phyloP scores from a whole-genome alignment of 2,329 filamentous ascomycete species.

The Colletotrichum sp. region DNA sequence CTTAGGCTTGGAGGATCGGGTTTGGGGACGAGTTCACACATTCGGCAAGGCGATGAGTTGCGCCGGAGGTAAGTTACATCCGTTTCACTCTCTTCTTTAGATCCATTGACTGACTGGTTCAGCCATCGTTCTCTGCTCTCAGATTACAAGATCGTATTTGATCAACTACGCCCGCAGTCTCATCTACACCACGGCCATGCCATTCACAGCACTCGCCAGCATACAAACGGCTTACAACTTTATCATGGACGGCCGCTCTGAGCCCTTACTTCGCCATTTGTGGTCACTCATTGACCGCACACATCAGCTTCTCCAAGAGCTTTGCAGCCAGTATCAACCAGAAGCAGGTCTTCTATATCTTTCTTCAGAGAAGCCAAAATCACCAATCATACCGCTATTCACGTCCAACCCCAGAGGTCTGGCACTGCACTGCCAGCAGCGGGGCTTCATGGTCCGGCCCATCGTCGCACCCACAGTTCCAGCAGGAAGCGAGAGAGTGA shows the following conservation, averaged over 20 bases:
- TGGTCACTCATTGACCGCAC: slow-evolving; percentile 51
- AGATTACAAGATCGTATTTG: slow-evolving; percentile 65
- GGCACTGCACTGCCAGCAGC: slow-evolving; percentile 63
- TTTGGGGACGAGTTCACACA: slow-evolving; percentile 66
- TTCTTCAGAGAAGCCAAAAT: slow-evolving; percentile 44
- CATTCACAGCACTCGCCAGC: slow-evolving; percentile 63
- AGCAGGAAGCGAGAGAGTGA: slow-evolving; percentile 64
- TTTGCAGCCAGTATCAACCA: slow-evolving; percentile 31
- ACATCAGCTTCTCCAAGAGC: slow-evolving; percentile 43
- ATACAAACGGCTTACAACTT: slow-evolving; percentile 64
- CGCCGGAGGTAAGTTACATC: slow-evolving; percentile 66
- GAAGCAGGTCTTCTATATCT: slow-evolving; percentile 37
- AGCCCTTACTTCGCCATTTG: slow-evolving; percentile 41
- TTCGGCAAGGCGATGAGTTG: slow-evolving; percentile 73
- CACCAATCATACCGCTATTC: slow-evolving; percentile 70
- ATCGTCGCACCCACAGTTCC: slow-evolving; percentile 75
- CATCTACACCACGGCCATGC: slow-evolving; percentile 77
- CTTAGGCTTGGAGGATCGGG: slow-evolving; percentile 57
- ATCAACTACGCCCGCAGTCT: slow-evolving; percentile 79
- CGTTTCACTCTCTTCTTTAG: neutral
- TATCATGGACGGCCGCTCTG: slow-evolving; percentile 54
- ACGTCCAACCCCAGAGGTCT: slow-evolving; percentile 63
- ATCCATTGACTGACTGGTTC: slow-evolving; percentile 12
- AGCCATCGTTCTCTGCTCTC: slow-evolving; percentile 66
- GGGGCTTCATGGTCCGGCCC: slow-evolving; percentile 65